Base-by-base conservation (phyloP, 306 rosid genomes). In the Prunus campanulata region DNA sequence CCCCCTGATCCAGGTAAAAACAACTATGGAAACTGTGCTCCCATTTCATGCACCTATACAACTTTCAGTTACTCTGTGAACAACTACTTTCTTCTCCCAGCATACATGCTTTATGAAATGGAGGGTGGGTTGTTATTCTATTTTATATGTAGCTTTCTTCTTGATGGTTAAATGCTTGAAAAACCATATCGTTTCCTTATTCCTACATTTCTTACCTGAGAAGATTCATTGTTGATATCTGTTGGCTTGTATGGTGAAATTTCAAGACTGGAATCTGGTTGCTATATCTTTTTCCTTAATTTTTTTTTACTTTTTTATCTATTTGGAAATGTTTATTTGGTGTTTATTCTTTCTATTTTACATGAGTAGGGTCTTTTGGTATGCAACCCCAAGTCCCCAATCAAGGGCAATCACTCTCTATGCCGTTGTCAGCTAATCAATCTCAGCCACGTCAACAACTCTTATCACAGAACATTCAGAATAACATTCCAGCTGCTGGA, bases 391-490 rank as follows among this genome's bases (percentile, higher is more conserved):
- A 85, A 81, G 82, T 77, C 69, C 85, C 76, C 73, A 91, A 83
- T 81, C 90, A 79, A 63, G 97, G 90, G 77, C 95, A 87, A 56
- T 85, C 93, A 32, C 85, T 89, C 71, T 66, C 94, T 79, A 83
- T 83, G 60, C 81, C 84, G 19, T 25, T 87, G 85, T 12, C 83
- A 13, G 70, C 90, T 52, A 85, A 82, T 84, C 97, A 85, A 81
- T 32, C 92, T 57, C 96, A 87, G 75, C 46, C 77, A 4, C 97
- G 90, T 48, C 98, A 90, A 52, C 97, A 86, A 77, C 71, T 87
- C 74, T 75, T 88, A 42, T 68, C 96, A n/a, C 97, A 90, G 64
- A 92, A 80, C 66, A 84, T 91, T 75, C 98, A 83, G 78, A 94
- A 83, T 78, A 85, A 62, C 57, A 81, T 77, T 80, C 74, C 83